Percentiles rank a stretch among this genome's conserved stretches.
These are phyloP conservation scores for Allium cepa DNA, from an alignment of 106 monocot genomes.

Conservation along the genomic window DNA sequence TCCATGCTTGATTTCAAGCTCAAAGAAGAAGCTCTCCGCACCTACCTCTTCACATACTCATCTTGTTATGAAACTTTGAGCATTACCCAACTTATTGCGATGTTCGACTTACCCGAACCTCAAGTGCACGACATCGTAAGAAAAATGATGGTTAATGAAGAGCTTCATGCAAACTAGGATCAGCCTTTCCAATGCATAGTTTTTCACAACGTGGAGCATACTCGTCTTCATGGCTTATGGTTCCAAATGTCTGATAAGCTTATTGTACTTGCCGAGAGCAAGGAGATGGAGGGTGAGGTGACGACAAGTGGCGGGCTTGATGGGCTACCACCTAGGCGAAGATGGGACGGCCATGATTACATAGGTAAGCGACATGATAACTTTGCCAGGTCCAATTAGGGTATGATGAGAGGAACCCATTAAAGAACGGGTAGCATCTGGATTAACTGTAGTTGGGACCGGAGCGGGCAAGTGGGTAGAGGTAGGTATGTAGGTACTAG, in stretches of 20 bases:
- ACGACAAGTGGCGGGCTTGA: conserved; percentile 75
- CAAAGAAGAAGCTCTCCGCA: conserved; percentile 81
- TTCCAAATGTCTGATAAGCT: conserved; percentile 89
- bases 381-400: conserved; percentile 24
- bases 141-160: conserved; percentile 85
- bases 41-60: conserved; percentile 73
- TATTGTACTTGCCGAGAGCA: conserved; percentile 65
- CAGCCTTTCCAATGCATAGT: conserved; percentile 67
- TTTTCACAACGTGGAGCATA: conserved; percentile 73
- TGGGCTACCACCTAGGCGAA: conserved; percentile 51
- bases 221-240: conserved; percentile 67
- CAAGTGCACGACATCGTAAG: conserved; percentile 64
- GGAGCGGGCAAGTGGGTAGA: conserved; percentile 11
- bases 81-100: conserved; percentile 47
- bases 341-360: conserved; percentile 57
- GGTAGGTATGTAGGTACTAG: conserved; percentile 23
- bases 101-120: conserved; percentile 63
- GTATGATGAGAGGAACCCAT: conserved; percentile 26
- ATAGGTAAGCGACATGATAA: conserved; percentile 66
- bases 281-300: conserved; percentile 74
- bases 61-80: conserved; percentile 73
- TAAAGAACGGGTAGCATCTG: conserved; percentile 1
- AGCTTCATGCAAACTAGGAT: conserved; percentile 87
- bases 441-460: background rate
- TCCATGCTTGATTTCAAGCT: conserved; percentile 69